A percentile compares a stretch with the other conserved stretches of the same genome.
Conservation (phyloP, 495 filamentous ascomycete genomes). For the Trypethelium eluteriae region DNA sequence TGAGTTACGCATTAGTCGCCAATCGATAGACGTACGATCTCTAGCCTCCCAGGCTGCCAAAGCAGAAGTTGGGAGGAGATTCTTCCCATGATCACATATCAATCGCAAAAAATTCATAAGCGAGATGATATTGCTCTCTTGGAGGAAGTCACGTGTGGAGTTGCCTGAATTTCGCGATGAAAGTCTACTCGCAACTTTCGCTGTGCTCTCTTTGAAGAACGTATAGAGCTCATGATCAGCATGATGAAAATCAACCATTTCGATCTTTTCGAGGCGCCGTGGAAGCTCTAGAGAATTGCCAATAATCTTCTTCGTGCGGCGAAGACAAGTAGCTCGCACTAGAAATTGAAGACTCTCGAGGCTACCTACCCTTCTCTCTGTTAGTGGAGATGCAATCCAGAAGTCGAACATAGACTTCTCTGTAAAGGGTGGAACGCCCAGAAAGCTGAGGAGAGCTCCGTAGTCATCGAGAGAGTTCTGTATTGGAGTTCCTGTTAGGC, state of each 20-base stretch:
- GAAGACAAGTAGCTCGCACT: conserved; percentile 86
- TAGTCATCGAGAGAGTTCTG: conserved; percentile 91
- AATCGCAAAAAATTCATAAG: conserved; percentile 28
- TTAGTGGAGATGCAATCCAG: conserved; percentile 77
- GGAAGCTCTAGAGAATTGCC: conserved; percentile 51
- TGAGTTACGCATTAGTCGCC: conserved; percentile 23
- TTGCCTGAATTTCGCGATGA: not conserved
- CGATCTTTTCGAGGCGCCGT: conserved; percentile 17
- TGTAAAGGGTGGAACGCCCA: conserved; percentile 79
- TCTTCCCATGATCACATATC: conserved; percentile 33
- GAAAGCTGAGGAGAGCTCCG: conserved; percentile 76
- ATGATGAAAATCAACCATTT: conserved; percentile 20
- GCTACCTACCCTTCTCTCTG: conserved; percentile 69
- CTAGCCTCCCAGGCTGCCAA: conserved; percentile 18
- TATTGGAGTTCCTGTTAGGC: conserved; percentile 85
- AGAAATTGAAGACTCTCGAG: conserved; percentile 76
- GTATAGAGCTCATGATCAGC: conserved; percentile 26
- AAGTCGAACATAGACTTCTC: conserved; percentile 64
- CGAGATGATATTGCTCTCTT: conserved; percentile 25
- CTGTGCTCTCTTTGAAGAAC: conserved; percentile 20
- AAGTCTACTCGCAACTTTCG: conserved; percentile 10
- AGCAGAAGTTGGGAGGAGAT: conserved; percentile 24
- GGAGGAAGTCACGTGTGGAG: conserved; percentile 1
- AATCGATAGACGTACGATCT: conserved; percentile 16
- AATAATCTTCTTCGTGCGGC: conserved; percentile 84